Conservation (phyloP, 1,284 basidiomycete species). For the Boletus sp. region DNA sequence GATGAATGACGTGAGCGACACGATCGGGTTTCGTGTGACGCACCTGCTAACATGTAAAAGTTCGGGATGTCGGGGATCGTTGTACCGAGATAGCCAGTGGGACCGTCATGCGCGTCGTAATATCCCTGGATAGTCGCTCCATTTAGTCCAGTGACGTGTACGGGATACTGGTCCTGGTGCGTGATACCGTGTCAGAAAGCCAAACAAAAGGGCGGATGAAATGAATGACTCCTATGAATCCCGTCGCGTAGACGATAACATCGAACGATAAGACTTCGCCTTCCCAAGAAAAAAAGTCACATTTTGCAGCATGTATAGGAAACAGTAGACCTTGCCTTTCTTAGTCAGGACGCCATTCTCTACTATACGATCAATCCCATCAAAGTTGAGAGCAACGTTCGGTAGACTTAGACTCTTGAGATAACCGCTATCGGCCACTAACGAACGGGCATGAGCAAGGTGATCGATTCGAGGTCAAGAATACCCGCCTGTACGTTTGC, state of each 20-base stretch:
- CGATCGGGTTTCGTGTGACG: neutral
- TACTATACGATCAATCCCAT: conserved; percentile 36
- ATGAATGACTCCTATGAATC: conserved; percentile 27
- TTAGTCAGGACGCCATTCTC: conserved; percentile 37
- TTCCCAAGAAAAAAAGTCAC: conserved; percentile 7
- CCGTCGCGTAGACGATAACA: conserved; percentile 34
- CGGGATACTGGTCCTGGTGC: conserved; percentile 26
- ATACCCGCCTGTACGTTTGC: conserved; percentile 34
- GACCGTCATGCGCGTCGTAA: conserved; percentile 34
- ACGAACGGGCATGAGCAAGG: conserved; percentile 11
- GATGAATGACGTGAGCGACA: neutral
- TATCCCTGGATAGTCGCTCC: conserved; percentile 32
- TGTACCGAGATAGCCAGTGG: conserved; percentile 36
- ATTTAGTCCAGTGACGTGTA: conserved; percentile 29
- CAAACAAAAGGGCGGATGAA: neutral
- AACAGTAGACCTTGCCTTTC: conserved; percentile 28
- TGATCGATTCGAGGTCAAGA: neutral
- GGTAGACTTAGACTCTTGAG: conserved; percentile 37
- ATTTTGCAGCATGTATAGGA: neutral
- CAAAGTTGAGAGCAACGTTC: conserved; percentile 42
- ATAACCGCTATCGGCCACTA: conserved; percentile 38
- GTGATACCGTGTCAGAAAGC: conserved; percentile 1
- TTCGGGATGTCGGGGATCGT: conserved; percentile 38
- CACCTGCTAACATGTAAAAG: conserved; percentile 33
- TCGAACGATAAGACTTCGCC: conserved; percentile 31